phyloP scores from a whole-genome alignment of 192 early-diverging fungal species.

The Linnemannia exigua region DNA sequence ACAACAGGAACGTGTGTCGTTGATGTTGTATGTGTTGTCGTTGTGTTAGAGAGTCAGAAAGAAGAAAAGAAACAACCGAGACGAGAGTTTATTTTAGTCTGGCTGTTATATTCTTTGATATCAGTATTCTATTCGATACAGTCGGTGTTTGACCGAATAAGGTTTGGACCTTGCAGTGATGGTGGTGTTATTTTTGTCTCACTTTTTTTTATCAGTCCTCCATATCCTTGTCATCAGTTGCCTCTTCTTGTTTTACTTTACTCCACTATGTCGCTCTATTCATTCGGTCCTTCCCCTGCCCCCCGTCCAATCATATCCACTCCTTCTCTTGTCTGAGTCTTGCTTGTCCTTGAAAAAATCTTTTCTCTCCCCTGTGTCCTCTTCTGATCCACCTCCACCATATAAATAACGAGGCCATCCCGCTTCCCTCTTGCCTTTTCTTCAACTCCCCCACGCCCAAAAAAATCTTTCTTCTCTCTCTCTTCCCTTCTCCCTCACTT shows the following conservation, averaged over 20 bases:
- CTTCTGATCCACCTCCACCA: background rate
- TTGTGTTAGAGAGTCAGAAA: background rate
- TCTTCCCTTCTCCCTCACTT: background rate
- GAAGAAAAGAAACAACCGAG: background rate
- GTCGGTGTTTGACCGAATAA: background rate
- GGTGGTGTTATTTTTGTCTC: slow-evolving; percentile 8
- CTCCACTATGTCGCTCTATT: too few species aligned
- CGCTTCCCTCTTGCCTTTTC: background rate
- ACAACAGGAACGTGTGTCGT: background rate
- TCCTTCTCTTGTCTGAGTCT: background rate
- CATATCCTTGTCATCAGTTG: too few species aligned
- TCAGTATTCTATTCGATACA: background rate
- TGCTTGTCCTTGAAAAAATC: background rate
- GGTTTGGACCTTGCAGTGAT: background rate
- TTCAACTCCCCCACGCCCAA: background rate
- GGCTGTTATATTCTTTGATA: background rate
- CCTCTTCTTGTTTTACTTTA: background rate
- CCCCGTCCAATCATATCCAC: background rate
- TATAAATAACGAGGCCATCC: background rate
- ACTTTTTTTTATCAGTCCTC: slow-evolving; percentile 6
- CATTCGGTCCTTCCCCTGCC: background rate
- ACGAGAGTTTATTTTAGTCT: background rate
- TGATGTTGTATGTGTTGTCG: background rate
- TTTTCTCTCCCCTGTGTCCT: background rate
- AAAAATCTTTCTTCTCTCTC: background rate